phyloP scores from a whole-genome alignment of 306 rosid genomes.

The Dalbergia cochinchinensis region DNA sequence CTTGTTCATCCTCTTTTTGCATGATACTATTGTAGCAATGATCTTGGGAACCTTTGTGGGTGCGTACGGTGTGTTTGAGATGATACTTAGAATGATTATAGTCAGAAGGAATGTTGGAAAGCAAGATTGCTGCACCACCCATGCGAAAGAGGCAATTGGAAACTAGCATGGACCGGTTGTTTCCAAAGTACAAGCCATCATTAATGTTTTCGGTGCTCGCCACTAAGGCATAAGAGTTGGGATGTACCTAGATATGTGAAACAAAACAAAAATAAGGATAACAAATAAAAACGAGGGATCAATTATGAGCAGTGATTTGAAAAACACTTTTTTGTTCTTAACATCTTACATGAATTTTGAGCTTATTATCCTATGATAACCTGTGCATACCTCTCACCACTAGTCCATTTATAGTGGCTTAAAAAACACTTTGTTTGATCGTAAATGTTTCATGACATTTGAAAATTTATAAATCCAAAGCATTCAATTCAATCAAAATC shows the following conservation, averaged over 20 bases:
- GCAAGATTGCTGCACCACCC: constrained; percentile 50
- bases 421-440: too few species aligned
- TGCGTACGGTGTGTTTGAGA: constrained; percentile 27
- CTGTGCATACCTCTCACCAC: too few species aligned
- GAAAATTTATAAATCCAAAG: too few species aligned
- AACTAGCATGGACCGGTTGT: constrained; percentile 48
- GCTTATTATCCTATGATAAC: too few species aligned
- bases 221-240: constrained; percentile 36
- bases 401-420: too few species aligned
- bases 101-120: constrained; percentile 40
- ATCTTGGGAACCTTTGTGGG: constrained; percentile 27
- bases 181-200: constrained; percentile 37
- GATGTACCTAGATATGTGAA: background rate
- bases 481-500: too few species aligned
- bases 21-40: constrained; percentile 26
- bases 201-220: constrained; percentile 44
- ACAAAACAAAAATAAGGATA: background rate
- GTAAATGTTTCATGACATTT: too few species aligned
- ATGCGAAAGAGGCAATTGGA: constrained; percentile 46
- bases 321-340: too few species aligned
- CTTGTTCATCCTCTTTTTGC: constrained; percentile 34
- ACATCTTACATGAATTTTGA: too few species aligned
- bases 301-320: too few species aligned
- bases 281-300: too few species aligned
- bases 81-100: constrained; percentile 27